Conservation (phyloP, 75 land plant genomes). For the Pinus taeda region DNA sequence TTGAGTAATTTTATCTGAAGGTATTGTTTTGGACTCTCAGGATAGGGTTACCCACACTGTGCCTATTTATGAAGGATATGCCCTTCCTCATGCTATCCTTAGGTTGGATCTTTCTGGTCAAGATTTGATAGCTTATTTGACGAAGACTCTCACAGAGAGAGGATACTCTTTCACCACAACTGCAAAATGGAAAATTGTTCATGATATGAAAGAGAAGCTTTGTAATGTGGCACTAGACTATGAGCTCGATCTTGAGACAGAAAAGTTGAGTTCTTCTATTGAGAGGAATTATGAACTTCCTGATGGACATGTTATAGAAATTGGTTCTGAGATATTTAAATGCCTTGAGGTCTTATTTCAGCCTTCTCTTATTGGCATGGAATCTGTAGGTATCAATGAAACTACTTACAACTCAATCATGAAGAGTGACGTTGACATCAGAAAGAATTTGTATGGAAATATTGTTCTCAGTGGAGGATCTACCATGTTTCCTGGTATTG, state of each 20-base stretch:
- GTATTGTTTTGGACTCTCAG: too few species aligned
- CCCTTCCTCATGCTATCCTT: too few species aligned
- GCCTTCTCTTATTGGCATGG: slow-evolving; percentile 63
- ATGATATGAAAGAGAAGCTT: slow-evolving; percentile 48
- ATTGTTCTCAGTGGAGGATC: slow-evolving; percentile 55
- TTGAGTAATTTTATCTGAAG: too few species aligned
- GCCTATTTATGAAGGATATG: too few species aligned
- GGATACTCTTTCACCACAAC: slow-evolving; percentile 62
- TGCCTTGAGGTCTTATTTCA: slow-evolving; percentile 54
- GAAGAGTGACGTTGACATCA: too few species aligned
- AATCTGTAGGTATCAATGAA: slow-evolving; percentile 46
- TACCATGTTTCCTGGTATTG: slow-evolving; percentile 73
- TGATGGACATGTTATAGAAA: too few species aligned
- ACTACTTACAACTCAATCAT: slow-evolving; percentile 46
- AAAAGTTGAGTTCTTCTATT: too few species aligned
- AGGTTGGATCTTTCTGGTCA: too few species aligned
- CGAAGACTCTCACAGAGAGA: slow-evolving; percentile 58
- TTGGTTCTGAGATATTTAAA: slow-evolving; percentile 47
- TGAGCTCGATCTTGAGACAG: too few species aligned
- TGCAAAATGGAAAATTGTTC: slow-evolving; percentile 49
- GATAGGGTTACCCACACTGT: too few species aligned
- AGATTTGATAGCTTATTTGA: slow-evolving; percentile 45
- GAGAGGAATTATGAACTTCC: too few species aligned
- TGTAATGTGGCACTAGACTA: too few species aligned
- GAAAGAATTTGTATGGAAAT: slow-evolving; percentile 46